Conservation (phyloP, 306 rosid genomes). For the Cyclanthera cordifolia region DNA sequence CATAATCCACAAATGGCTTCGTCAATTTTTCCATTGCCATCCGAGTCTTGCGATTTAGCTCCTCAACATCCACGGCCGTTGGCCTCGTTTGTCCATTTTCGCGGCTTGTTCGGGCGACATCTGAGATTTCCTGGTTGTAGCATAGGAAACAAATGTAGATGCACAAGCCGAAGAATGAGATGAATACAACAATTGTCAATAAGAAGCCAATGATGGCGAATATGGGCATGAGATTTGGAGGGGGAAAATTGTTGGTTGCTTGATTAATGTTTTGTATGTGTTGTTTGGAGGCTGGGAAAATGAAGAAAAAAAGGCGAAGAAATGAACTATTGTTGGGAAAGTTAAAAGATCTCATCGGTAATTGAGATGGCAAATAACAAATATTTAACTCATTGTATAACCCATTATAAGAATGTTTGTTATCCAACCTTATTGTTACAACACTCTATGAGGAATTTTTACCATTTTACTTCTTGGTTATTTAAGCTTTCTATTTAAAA, state of each 20-base stretch:
- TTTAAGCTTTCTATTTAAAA: not conserved
- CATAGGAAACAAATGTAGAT: constrained; percentile 9
- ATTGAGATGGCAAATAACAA: not conserved
- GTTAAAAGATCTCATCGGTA: not conserved
- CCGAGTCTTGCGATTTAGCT: not conserved
- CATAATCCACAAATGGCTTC: not conserved
- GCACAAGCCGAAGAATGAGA: constrained; percentile 3
- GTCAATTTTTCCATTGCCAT: constrained; percentile 18
- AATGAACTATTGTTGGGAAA: not conserved
- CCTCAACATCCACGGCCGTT: not conserved
- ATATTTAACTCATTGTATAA: no score
- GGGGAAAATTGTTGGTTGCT: not conserved
- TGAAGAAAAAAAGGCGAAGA: not conserved
- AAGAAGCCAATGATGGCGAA: constrained; percentile 8
- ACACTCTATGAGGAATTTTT: not conserved
- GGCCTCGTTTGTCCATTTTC: not conserved
- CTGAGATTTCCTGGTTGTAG: not conserved
- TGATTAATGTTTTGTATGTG: not conserved
- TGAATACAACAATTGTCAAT: constrained; percentile 9
- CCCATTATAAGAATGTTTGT: not conserved
- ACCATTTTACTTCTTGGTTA: not conserved
- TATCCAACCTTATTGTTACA: not conserved
- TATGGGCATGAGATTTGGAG: not conserved
- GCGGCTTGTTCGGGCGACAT: not conserved
- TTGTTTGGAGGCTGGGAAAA: constrained; percentile 11